Evolutionary conservation across 75 land plant genomes (phyloP), one percentile per base, ranked within the genome.

Genomic region (Adiantum capillusveneris): DNA sequence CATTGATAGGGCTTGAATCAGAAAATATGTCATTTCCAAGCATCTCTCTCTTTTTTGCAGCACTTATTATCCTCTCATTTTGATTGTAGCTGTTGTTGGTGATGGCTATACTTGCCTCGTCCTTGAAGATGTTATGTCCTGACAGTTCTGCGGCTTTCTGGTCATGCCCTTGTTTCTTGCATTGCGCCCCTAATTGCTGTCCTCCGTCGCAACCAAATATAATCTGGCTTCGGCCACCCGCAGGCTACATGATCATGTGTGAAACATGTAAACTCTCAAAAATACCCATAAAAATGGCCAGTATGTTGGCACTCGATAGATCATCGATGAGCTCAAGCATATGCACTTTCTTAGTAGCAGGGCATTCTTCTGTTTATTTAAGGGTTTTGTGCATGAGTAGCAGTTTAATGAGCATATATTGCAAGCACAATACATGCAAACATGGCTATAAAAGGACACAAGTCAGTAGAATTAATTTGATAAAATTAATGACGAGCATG

Each of bases 81-180:
- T 34, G 87, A 64, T 9, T 55, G 37, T 9, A 3, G 9, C 7
- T 34, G 37, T 9, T 55, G 37, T 9, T 9, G 9, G 37, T 34
- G 37, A 34, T 34, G 9, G 7, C 37, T n/a, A n/a, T n/a, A n/a
- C n/a, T n/a, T n/a, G n/a, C n/a, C 25, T 61, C 69, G 26, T 81
- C 82, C 29, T 79, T 79, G 69, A 84, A 84, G 48, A 84, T 84
- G 60, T 73, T 58, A 45, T 76, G 81, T 16, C 97, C 97, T 11
- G 82, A 75, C 25, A 91, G 65, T 43, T 91, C 93, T 49, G 71
- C 73, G 30, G 76, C 72, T 64, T 91, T 91, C 74, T 82, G 88
- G 34, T 80, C 62, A 44, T 76, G 79, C 24, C 85, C 81, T 37
- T 77, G 82, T 67, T 75, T 85, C 9, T 78, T 21, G 6, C 80